Evolutionary conservation across 306 rosid genomes (phyloP).

Genomic region (Rosa chinensis): DNA sequence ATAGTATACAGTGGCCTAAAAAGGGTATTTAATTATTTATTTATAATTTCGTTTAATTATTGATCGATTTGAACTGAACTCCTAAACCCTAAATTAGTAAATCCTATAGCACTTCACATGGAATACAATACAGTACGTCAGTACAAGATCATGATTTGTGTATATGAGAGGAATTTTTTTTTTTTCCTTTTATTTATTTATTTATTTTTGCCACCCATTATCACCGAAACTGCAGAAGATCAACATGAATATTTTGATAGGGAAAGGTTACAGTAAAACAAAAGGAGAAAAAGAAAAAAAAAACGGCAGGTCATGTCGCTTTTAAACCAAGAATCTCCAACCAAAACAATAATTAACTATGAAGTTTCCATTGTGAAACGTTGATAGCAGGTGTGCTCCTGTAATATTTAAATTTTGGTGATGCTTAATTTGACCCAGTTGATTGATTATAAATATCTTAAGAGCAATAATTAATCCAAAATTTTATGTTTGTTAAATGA

Average conservation of each 20-base stretch:
- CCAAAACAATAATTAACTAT: not conserved
- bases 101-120: no score
- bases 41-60: no score
- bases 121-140: no score
- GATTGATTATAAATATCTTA: not conserved
- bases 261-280: not conserved
- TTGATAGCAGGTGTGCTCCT: not conserved
- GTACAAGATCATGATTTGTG: not conserved
- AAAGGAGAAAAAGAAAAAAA: not conserved
- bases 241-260: not conserved
- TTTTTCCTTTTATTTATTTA: no score
- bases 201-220: not conserved
- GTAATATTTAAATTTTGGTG: not conserved
- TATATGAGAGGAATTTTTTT: not conserved
- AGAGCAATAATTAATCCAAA: conserved; percentile 14
- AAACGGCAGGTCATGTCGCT: not conserved
- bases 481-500: not conserved
- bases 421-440: conserved; percentile 10
- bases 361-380: not conserved
- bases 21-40: no score
- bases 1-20: no score
- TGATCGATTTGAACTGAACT: no score
- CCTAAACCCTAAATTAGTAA: no score
- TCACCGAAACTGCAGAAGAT: not conserved
- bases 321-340: not conserved